phyloP scores from a whole-genome alignment of 1,284 basidiomycete species.

The Peniophora sp. region DNA sequence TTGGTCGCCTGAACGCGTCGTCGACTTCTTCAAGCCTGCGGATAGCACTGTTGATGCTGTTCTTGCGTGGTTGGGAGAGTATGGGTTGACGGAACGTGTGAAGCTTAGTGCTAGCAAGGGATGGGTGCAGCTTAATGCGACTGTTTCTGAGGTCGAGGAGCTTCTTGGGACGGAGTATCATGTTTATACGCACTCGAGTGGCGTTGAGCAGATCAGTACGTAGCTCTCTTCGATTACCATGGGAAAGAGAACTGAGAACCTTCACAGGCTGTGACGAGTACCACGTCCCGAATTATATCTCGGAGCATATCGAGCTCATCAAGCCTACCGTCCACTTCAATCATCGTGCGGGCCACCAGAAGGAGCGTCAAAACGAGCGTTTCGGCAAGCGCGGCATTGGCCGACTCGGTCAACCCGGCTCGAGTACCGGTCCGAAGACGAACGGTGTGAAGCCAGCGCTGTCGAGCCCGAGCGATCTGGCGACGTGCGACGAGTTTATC shows the following conservation, averaged over 20 bases:
- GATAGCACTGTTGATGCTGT: slow-evolving; percentile 27
- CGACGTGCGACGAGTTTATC: slow-evolving; percentile 33
- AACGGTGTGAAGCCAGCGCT: slow-evolving; percentile 17
- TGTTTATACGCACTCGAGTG: slow-evolving; percentile 28
- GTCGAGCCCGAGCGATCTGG: slow-evolving; percentile 15
- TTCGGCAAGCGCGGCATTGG: slow-evolving; percentile 12
- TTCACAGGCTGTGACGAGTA: slow-evolving; percentile 29
- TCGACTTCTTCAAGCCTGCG: slow-evolving; percentile 30
- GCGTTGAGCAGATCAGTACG: slow-evolving; percentile 31
- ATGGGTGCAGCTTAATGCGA: slow-evolving; percentile 34
- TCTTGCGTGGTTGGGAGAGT: slow-evolving; percentile 28
- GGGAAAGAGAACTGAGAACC: background rate
- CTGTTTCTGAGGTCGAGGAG: slow-evolving; percentile 30
- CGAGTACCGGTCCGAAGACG: slow-evolving; percentile 26
- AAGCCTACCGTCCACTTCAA: slow-evolving; percentile 36
- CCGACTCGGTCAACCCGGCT: slow-evolving; percentile 23
- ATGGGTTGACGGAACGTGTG: slow-evolving; percentile 26
- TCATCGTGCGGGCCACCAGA: slow-evolving; percentile 12
- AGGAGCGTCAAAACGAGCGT: slow-evolving; percentile 1
- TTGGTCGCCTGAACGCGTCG: slow-evolving; percentile 25
- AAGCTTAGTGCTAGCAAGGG: slow-evolving; percentile 24
- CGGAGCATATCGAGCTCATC: slow-evolving; percentile 33
- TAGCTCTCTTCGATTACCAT: slow-evolving; percentile 5
- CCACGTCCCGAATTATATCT: slow-evolving; percentile 28
- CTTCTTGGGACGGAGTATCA: slow-evolving; percentile 30